These are phyloP conservation scores for Corymbia citriodora DNA, from an alignment of 441 rosid species.

Conservation along the genomic window DNA sequence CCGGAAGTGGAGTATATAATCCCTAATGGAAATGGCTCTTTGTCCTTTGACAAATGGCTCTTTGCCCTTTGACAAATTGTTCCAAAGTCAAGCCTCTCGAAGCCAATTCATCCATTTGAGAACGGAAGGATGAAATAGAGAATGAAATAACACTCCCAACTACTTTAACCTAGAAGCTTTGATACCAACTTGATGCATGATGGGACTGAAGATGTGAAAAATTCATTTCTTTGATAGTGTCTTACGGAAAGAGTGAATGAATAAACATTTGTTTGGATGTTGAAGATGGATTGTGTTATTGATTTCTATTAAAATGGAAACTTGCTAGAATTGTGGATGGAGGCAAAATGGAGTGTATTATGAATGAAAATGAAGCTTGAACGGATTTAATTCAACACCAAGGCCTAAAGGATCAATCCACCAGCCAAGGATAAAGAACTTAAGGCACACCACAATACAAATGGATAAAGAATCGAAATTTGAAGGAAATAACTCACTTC, in stretches of 20 bases:
- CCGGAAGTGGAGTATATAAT: too few species aligned
- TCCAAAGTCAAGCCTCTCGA: too few species aligned
- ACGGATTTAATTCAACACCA: not conserved
- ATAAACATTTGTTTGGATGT: not conserved
- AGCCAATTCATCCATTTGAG: too few species aligned
- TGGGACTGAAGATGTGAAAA: not conserved
- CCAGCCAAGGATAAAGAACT: not conserved
- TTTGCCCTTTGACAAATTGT: too few species aligned
- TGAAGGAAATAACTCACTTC: not conserved
- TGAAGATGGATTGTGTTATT: not conserved
- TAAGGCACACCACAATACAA: not conserved
- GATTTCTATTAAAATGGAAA: too few species aligned
- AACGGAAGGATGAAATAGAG: too few species aligned
- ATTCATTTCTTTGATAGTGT: not conserved
- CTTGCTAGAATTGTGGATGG: not conserved
- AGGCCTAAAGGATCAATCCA: not conserved
- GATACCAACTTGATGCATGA: not conserved
- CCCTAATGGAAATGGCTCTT: too few species aligned
- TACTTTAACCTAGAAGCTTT: too few species aligned
- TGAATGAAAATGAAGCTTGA: not conserved
- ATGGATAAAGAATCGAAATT: not conserved
- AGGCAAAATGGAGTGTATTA: not conserved
- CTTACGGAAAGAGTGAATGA: not conserved
- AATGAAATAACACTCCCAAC: too few species aligned
- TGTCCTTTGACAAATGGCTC: too few species aligned